A percentile compares a stretch with the other conserved stretches of the same genome.
These are phyloP conservation scores for Pythium aquatile DNA, from an alignment of 352 stramenopile genomes.

Conservation along the genomic window DNA sequence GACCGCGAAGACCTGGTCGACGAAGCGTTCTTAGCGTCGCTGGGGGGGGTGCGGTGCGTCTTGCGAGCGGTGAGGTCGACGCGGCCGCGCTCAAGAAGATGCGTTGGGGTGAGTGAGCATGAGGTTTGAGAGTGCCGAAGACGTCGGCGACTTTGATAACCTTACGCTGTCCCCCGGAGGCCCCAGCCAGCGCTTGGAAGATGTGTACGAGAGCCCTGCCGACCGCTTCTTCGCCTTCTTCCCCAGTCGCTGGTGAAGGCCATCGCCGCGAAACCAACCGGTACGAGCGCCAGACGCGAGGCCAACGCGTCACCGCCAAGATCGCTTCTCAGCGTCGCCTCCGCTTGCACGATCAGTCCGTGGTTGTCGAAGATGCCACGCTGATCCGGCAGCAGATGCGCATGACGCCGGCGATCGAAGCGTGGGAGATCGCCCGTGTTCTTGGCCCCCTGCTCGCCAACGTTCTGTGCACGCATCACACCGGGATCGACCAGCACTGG, in stretches of 20 bases:
- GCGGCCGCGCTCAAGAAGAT: too few relatives aligned
- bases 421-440: conserved; percentile 18
- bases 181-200: background rate
- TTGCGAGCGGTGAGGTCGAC: too few relatives aligned
- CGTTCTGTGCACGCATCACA: conserved; percentile 23
- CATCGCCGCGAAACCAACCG: conserved; percentile 27
- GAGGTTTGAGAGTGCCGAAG: conserved; percentile 1
- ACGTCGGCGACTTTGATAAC: background rate
- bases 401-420: conserved; percentile 9
- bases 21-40: too few relatives aligned
- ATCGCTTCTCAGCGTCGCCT: background rate
- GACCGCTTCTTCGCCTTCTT: conserved; percentile 29
- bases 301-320: background rate
- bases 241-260: conserved; percentile 19
- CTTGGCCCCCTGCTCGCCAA: conserved; percentile 26
- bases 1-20: too few relatives aligned
- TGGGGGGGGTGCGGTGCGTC: too few relatives aligned
- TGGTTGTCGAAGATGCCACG: background rate
- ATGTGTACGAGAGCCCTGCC: conserved; percentile 1
- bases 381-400: conserved; percentile 14
- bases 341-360: background rate
- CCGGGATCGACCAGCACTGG: conserved; percentile 25
- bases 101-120: too few relatives aligned
- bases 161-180: background rate
- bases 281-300: conserved; percentile 18